Conservation (phyloP, 345 rosid genomes). For the Microcos paniculata region DNA sequence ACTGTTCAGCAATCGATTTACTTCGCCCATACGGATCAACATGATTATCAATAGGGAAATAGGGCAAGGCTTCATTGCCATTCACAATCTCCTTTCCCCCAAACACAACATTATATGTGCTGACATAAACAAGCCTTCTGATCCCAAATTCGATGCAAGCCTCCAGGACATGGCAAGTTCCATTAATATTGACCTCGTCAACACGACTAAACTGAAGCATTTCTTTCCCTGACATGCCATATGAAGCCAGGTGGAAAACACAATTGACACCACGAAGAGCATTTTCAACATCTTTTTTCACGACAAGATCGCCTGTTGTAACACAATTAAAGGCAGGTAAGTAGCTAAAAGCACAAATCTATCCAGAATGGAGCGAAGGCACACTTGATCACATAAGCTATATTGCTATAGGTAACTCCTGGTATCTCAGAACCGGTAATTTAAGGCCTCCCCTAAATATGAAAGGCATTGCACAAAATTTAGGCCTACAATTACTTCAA, state of each 20-base stretch:
- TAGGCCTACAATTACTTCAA: not conserved
- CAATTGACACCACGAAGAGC: constrained; percentile 71
- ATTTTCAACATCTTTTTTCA: constrained; percentile 59
- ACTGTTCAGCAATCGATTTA: constrained; percentile 80
- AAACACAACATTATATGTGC: constrained; percentile 92
- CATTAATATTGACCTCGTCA: constrained; percentile 78
- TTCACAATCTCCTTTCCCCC: constrained; percentile 82
- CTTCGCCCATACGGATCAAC: constrained; percentile 73
- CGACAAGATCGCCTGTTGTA: constrained; percentile 54
- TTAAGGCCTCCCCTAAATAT: not conserved
- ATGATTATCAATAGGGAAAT: constrained; percentile 78
- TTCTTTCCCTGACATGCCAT: constrained; percentile 94
- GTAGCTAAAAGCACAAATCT: not conserved
- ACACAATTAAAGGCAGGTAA: not conserved
- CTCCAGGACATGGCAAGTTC: constrained; percentile 78
- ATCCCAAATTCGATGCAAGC: constrained; percentile 61
- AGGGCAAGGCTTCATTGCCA: constrained; percentile 76
- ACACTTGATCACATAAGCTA: not conserved
- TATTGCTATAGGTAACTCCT: not conserved
- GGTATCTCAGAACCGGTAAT: not conserved
- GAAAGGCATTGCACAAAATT: not conserved
- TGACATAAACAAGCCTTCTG: constrained; percentile 70
- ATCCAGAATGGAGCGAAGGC: not conserved
- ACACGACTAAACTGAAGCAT: constrained; percentile 85
- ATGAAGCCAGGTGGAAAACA: constrained; percentile 88